Evolutionary conservation across 208 protist species (phyloP).

Genomic region (Trypanosoma melophagium): DNA sequence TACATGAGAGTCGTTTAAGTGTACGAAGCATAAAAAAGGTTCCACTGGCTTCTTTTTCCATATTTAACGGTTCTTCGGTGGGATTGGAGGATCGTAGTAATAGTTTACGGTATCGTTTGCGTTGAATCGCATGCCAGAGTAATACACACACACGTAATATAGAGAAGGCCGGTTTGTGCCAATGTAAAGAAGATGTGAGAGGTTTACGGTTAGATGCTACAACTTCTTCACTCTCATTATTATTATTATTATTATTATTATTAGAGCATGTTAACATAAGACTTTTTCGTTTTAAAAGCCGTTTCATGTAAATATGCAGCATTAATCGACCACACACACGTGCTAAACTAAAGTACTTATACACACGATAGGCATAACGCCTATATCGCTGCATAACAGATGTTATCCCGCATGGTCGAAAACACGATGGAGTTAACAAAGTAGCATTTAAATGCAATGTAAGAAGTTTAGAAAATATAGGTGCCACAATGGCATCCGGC

Average conservation of each 20-base stretch:
- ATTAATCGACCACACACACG: slow-evolving; percentile 69
- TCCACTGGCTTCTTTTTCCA: slow-evolving; percentile 25
- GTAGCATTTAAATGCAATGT: slow-evolving; percentile 47
- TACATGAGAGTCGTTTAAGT: slow-evolving; percentile 40
- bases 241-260: not conserved
- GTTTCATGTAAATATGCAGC: slow-evolving; percentile 52
- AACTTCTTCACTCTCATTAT: not conserved
- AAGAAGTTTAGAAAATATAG: slow-evolving; percentile 71
- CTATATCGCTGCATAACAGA: slow-evolving; percentile 42
- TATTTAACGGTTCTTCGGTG: slow-evolving; percentile 16
- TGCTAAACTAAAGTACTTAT: slow-evolving; percentile 24
- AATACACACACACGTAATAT: slow-evolving; percentile 55
- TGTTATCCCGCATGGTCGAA: slow-evolving; percentile 19
- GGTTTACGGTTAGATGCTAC: too few relatives aligned
- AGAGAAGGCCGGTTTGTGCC: slow-evolving; percentile 44
- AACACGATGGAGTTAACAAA: slow-evolving; percentile 30
- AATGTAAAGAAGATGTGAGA: not conserved
- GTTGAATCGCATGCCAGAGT: slow-evolving; percentile 47
- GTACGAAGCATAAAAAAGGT: slow-evolving; percentile 56
- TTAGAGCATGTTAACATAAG: not conserved
- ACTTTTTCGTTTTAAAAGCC: slow-evolving; percentile 29
- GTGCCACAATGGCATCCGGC: slow-evolving; percentile 50
- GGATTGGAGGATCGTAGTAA: slow-evolving; percentile 10
- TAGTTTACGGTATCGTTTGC: slow-evolving; percentile 33
- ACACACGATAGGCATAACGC: slow-evolving; percentile 48